Base-by-base conservation (phyloP, 225 moss, liverwort and hornwort species). In the Ulota crispa region DNA sequence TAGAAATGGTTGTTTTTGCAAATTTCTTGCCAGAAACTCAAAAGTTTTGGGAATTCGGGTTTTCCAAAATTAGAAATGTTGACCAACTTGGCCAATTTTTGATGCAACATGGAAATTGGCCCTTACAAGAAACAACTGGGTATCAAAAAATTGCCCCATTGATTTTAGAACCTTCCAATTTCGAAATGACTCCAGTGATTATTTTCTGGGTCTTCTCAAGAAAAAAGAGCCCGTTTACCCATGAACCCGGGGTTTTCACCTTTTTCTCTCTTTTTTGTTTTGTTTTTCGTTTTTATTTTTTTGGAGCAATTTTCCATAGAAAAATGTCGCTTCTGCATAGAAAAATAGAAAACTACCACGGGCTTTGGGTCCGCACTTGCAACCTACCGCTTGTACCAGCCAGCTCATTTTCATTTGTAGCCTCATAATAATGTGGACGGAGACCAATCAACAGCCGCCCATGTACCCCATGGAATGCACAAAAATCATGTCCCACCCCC, bases 341-440 rank as follows among this genome's bases (percentile, higher is more conserved):
- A 79, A 3, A 62, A 19, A 4, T 45, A 14, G 45, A 15, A 62
- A 75, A 24, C 76, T 83, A 75, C 59, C 31, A 24, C 36, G 19
- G 78, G 56, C 69, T 67, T 72, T 73, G 80, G 71, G 59, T 83
- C 79, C 64, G 76, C 70, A 75, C 86, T 80, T 76, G 4, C 79
- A 83, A 86, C 86, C 83, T 76, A 83, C 78, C 4, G 1, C 32
- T 0, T 56, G 88, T 79, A 72, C 82, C 54, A 72, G 45, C 71
- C 23, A 14, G 61, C 45, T 8, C 79, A 82, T 73, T 76, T 36
- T 6, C 76, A 82, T 73, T 76, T 36, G 67, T 30, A 78, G 83
- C 73, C 77, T 82, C 79, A 70, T 85, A 66, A 84, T 82, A 72
- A 24, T 15, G 55, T 3, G 73, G 85, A 70, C 19, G 14, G 28